Percentiles rank a stretch among this genome's conserved stretches.
These are phyloP conservation scores for Pythium dissotocum DNA, from an alignment of 352 stramenopile species.

Conservation along the genomic window DNA sequence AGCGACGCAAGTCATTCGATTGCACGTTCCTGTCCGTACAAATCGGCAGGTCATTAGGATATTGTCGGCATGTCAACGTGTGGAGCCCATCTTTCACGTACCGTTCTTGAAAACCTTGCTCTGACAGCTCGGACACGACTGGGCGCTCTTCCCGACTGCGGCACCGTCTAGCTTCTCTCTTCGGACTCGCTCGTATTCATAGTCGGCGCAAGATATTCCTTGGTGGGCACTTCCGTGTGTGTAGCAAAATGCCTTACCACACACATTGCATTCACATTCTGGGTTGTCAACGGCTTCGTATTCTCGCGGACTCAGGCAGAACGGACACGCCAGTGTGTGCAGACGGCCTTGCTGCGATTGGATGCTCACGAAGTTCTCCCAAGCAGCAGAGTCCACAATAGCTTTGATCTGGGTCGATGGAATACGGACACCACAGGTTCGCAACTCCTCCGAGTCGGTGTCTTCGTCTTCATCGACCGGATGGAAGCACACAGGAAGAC, in stretches of 20 bases:
- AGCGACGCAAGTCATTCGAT: constrained; percentile 90
- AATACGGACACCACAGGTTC: constrained; percentile 42
- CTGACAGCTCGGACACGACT: constrained; percentile 84
- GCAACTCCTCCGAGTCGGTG: constrained; percentile 2
- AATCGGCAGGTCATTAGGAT: not conserved
- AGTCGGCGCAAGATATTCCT: constrained; percentile 66
- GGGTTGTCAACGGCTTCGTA: constrained; percentile 45
- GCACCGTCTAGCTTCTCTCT: constrained; percentile 26
- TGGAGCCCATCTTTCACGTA: not conserved
- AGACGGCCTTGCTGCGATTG: constrained; percentile 83
- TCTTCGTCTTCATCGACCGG: constrained; percentile 1
- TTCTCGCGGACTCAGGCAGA: constrained; percentile 55
- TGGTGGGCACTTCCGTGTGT: constrained; percentile 84
- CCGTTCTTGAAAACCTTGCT: constrained; percentile 85
- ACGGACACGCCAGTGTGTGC: constrained; percentile 56
- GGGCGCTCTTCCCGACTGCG: constrained; percentile 73
- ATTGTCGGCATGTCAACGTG: not conserved
- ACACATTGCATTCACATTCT: constrained; percentile 44
- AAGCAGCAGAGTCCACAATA: constrained; percentile 48
- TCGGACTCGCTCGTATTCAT: constrained; percentile 38
- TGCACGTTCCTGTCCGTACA: constrained; percentile 68
- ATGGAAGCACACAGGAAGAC: constrained; percentile 71
- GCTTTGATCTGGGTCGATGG: constrained; percentile 37
- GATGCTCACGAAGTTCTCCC: constrained; percentile 80
- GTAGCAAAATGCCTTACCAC: constrained; percentile 78